Evolutionary conservation across 176 grass and related monocot genomes (phyloP), one percentile per base, ranked within the genome.

Genomic region (Triticum dicoccoides): DNA sequence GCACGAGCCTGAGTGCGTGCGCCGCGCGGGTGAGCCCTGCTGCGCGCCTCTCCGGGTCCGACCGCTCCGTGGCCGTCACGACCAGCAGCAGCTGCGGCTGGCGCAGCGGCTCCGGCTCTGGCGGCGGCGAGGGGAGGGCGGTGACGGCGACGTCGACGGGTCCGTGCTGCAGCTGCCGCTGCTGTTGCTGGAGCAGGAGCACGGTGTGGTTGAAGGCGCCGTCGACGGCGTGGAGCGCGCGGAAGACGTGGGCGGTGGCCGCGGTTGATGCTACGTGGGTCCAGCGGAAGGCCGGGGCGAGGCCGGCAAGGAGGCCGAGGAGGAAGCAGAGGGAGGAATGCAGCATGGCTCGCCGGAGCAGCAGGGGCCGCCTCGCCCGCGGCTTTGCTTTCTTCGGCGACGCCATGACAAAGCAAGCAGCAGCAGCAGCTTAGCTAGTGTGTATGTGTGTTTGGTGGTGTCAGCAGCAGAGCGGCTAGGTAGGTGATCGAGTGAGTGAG

Each of bases 301-400:
- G 76, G 3, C 96, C 96, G 10, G 82, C 79, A 27, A 91, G 44
- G 65, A 98, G 88, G 30, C 96, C 96, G 20, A 85, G 35, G 9
- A 94, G 82, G 90, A 98, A 98, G 91, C 96, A 98, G 25, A 94
- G 23, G 7, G 73, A 90, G 33, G 93, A 98, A 69, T 98, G 93
- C 84, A 95, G 44, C 62, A 95, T 81, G 11, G 92, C 93, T 49
- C 90, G 81, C 4, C 66, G 75, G 6, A 87, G 80, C 89, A 80
- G 7, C 59, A 65, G 34, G 10, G 83, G 71, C 1, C 71, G 61
- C 42, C 20, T 81, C n/a, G 2, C 20, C 10, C 17, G 62, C 32
- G 42, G 73, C 8, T 52, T 87, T 0, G 34, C 42, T 3, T 83
- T 52, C 66, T 69, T 83, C 5, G 74, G 15, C 64, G 80, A 49